Evolutionary conservation across 2,329 filamentous ascomycete species (phyloP).

Genomic region (Aspergillus pseudoterreus): DNA sequence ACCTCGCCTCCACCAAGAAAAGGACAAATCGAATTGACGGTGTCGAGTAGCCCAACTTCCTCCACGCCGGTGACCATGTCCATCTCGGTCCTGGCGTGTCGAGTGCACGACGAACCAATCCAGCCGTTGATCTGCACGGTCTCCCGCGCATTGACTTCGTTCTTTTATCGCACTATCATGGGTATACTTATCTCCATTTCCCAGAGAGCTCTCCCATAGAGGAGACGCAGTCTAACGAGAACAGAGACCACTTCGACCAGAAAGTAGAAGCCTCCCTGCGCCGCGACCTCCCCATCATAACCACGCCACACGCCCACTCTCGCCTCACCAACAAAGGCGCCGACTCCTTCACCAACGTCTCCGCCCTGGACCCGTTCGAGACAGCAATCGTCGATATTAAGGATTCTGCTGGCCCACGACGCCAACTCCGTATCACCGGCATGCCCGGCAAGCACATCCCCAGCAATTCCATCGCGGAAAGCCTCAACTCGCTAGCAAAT

Average conservation of each 20-base stretch:
- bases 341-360: background rate
- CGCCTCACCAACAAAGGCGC: conserved; percentile 35
- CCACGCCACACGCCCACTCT: conserved; percentile 58
- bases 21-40: no score
- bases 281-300: conserved; percentile 59
- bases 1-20: background rate
- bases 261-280: conserved; percentile 50
- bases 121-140: background rate
- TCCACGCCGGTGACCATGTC: conserved; percentile 63
- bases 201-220: no score
- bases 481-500: background rate
- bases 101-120: background rate
- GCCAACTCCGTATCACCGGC: background rate
- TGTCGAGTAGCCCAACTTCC: conserved; percentile 54
- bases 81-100: conserved; percentile 61
- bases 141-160: background rate
- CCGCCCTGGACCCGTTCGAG: background rate
- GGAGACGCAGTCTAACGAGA: no score
- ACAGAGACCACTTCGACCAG: conserved; percentile 52
- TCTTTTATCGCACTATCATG: background rate
- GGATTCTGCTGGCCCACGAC: background rate
- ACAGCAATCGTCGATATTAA: background rate
- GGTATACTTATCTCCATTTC: background rate
- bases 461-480: background rate
- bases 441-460: background rate